These are phyloP conservation scores for Flaveria brownii DNA, from an alignment of 129 eudicot species.

Conservation along the genomic window DNA sequence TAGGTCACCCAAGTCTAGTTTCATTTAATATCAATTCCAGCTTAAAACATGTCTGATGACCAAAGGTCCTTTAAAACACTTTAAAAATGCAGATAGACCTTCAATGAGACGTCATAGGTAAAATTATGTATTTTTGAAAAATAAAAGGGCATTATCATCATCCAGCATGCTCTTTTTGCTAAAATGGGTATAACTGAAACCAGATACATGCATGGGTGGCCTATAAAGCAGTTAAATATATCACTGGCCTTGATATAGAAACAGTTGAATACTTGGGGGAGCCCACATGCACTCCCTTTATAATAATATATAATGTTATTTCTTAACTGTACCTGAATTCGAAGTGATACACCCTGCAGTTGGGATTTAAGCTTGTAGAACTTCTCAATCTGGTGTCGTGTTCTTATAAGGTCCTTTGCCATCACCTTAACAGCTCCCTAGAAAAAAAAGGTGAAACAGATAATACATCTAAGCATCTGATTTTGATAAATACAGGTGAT, in stretches of 20 bases:
- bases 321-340: slow-evolving; percentile 71
- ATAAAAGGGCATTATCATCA: not conserved
- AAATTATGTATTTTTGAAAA: too few relatives aligned
- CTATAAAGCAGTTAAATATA: not conserved
- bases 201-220: not conserved
- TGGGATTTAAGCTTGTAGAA: slow-evolving; percentile 96
- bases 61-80: too few relatives aligned
- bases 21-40: too few relatives aligned
- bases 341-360: slow-evolving; percentile 88
- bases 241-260: not conserved
- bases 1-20: too few relatives aligned
- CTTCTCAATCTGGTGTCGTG: slow-evolving; percentile 90
- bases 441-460: not conserved
- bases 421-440: slow-evolving; percentile 97
- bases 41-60: too few relatives aligned
- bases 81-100: too few relatives aligned
- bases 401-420: slow-evolving; percentile 98
- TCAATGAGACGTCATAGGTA: too few relatives aligned
- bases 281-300: not conserved
- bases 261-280: not conserved
- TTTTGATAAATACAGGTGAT: not conserved
- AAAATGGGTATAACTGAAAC: not conserved
- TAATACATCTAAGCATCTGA: not conserved
- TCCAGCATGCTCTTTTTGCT: not conserved
- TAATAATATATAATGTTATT: not conserved